Conservation (phyloP, 768 basidiomycete genomes). For the Termitomyces sp. region DNA sequence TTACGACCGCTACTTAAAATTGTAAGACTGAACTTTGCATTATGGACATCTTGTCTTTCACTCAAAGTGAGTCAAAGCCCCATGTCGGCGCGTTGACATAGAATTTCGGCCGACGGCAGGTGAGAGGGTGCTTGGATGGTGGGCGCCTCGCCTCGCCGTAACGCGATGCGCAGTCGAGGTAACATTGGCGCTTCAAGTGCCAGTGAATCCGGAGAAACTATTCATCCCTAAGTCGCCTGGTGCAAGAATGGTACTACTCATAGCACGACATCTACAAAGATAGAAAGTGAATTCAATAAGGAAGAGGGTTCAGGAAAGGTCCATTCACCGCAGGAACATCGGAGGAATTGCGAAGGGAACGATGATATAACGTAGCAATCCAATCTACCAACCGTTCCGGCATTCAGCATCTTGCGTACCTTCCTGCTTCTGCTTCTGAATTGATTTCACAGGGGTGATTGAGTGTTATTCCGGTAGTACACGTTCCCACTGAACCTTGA, state of each 20-base stretch:
- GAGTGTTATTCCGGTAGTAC: too few relatives aligned
- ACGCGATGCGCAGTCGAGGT: too few relatives aligned
- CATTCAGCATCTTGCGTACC: too few relatives aligned
- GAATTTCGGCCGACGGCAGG: neutral
- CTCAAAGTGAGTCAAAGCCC: neutral
- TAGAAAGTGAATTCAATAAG: neutral
- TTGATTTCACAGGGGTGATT: too few relatives aligned
- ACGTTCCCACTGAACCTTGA: too few relatives aligned
- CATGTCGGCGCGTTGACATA: neutral
- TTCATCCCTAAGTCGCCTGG: neutral
- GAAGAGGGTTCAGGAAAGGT: neutral
- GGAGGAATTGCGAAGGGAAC: neutral
- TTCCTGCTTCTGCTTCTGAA: too few relatives aligned
- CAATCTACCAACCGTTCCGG: too few relatives aligned
- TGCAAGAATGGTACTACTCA: too few relatives aligned
- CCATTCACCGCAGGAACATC: neutral
- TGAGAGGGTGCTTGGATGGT: too few relatives aligned
- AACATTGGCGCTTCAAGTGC: too few relatives aligned
- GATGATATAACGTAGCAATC: too few relatives aligned
- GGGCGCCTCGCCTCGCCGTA: neutral
- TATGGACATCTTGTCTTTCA: neutral
- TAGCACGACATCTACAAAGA: neutral
- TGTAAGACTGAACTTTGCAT: neutral
- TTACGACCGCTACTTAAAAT: neutral
- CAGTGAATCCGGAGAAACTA: too few relatives aligned